phyloP scores from a whole-genome alignment of 495 filamentous ascomycete genomes.

The Xylaria telfairii region DNA sequence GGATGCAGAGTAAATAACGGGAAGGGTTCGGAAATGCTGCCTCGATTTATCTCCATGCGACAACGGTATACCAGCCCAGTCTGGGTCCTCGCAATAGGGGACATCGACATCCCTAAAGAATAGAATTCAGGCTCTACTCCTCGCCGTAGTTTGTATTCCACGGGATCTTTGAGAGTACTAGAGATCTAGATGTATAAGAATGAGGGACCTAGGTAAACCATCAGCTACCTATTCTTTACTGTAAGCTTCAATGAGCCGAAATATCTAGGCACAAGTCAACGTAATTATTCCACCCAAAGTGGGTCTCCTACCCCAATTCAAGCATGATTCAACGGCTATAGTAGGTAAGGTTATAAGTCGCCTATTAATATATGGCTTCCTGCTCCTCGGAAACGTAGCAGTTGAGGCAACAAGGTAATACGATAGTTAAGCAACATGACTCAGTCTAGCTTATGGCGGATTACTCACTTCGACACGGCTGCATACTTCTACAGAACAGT shows the following conservation, averaged over 20 bases:
- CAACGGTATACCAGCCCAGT: too few relatives aligned
- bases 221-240: not conserved
- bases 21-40: not conserved
- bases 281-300: too few relatives aligned
- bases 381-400: not conserved
- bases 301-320: too few relatives aligned
- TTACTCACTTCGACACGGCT: constrained; percentile 2
- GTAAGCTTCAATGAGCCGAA: not conserved
- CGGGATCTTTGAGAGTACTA: too few relatives aligned
- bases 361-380: not conserved
- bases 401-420: not conserved
- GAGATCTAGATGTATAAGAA: not conserved
- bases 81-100: not conserved
- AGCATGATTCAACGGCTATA: not conserved
- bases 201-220: not conserved
- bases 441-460: not conserved
- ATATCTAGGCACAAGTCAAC: not conserved
- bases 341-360: not conserved
- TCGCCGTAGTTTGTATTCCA: too few relatives aligned
- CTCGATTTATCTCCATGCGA: not conserved
- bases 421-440: not conserved
- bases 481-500: not conserved
- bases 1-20: not conserved
- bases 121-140: not conserved
- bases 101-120: not conserved